Conservation (phyloP, 805 yeast species). For the Nakazawaea molendinolei region DNA sequence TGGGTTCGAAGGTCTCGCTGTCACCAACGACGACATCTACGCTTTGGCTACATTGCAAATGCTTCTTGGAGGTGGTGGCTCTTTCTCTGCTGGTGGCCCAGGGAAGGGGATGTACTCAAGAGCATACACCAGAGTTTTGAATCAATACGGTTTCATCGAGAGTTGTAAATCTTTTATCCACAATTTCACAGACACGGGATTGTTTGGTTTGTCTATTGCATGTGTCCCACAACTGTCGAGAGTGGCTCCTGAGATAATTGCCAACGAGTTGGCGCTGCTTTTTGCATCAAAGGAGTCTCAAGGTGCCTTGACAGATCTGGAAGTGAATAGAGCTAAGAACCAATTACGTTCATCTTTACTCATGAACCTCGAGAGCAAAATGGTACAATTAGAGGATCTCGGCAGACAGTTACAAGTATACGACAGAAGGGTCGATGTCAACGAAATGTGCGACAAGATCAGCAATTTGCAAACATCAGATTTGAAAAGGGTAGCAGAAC, state of each 20-base stretch:
- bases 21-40: constrained; percentile 79
- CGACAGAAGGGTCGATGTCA: constrained; percentile 64
- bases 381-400: constrained; percentile 92
- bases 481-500: constrained; percentile 64
- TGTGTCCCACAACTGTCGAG: constrained; percentile 85
- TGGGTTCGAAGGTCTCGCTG: constrained; percentile 83
- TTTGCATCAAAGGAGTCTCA: constrained; percentile 40
- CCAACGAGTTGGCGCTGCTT: constrained; percentile 46
- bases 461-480: constrained; percentile 62
- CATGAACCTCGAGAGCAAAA: constrained; percentile 88
- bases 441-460: constrained; percentile 77
- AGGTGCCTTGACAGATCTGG: constrained; percentile 60
- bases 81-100: constrained; percentile 98
- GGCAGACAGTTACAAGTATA: constrained; percentile 92
- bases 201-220: constrained; percentile 83
- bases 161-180: constrained; percentile 85
- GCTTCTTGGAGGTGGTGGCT: constrained; percentile 92
- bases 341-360: constrained; percentile 81
- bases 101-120: constrained; percentile 98
- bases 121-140: constrained; percentile 83
- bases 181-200: constrained; percentile 82
- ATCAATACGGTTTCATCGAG: constrained; percentile 87
- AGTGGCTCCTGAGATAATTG: constrained; percentile 73
- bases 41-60: constrained; percentile 88
- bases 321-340: constrained; percentile 85